Evolutionary conservation across 1,284 basidiomycete species (phyloP).

Genomic region (Microbotryum saponariae): DNA sequence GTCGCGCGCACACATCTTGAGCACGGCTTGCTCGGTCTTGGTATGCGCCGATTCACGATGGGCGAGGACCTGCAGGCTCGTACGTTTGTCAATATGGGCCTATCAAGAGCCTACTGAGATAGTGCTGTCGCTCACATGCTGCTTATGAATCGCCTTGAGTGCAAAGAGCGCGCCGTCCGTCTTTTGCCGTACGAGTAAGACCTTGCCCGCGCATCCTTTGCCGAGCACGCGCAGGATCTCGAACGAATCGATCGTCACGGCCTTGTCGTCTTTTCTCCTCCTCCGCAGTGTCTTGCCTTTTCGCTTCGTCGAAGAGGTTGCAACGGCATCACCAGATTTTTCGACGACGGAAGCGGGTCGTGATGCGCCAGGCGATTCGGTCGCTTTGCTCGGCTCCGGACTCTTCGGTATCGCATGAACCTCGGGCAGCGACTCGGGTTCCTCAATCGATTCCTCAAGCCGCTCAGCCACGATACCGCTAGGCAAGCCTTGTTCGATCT

Average conservation of each 20-base stretch:
- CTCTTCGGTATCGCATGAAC: too few relatives aligned
- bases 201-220: slow-evolving; percentile 90
- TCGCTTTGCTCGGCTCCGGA: too few relatives aligned
- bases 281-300: too few relatives aligned
- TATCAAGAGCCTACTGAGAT: too few relatives aligned
- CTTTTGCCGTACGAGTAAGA: slow-evolving; percentile 52
- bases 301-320: too few relatives aligned
- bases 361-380: not conserved
- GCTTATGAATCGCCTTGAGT: slow-evolving; percentile 92
- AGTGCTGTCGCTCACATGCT: slow-evolving; percentile 37
- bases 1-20: slow-evolving; percentile 69
- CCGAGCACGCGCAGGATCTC: slow-evolving; percentile 93
- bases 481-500: too few relatives aligned
- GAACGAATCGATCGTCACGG: slow-evolving; percentile 65
- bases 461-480: too few relatives aligned
- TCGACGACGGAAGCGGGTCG: not conserved
- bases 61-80: slow-evolving; percentile 64
- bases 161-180: slow-evolving; percentile 66
- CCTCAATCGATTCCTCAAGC: too few relatives aligned
- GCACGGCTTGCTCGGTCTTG: slow-evolving; percentile 83
- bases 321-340: not conserved
- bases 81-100: not conserved
- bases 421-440: too few relatives aligned
- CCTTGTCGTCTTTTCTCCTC: not conserved
- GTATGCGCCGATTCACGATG: slow-evolving; percentile 94